These are phyloP conservation scores for Suhomyces choctaworum DNA, from an alignment of 1,139 yeast species.

Conservation along the genomic window DNA sequence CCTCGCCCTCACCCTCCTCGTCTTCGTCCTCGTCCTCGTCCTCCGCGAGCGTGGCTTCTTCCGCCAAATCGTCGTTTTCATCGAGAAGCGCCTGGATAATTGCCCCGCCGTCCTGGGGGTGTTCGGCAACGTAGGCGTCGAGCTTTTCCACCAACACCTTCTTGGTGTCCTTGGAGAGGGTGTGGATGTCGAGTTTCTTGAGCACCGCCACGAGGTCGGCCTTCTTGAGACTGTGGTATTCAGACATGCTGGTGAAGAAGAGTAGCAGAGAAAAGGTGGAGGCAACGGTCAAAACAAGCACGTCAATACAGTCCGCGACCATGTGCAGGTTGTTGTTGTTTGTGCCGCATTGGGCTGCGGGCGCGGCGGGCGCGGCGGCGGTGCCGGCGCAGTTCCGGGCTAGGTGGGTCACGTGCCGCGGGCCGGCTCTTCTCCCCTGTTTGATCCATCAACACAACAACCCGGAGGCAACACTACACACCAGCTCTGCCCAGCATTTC, in stretches of 20 bases:
- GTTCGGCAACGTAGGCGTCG: slow-evolving; percentile 36
- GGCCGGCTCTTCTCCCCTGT: too few species aligned
- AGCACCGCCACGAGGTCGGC: slow-evolving; percentile 41
- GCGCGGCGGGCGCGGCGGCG: too few species aligned
- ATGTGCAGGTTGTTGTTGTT: slow-evolving; percentile 8
- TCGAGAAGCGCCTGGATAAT: slow-evolving; percentile 19
- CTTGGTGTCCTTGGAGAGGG: slow-evolving; percentile 44
- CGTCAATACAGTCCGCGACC: neutral
- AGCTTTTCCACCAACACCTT: slow-evolving; percentile 44
- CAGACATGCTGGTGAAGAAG: slow-evolving; percentile 23
- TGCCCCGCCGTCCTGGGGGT: slow-evolving; percentile 40
- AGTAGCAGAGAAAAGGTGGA: neutral
- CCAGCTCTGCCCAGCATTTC: too few species aligned
- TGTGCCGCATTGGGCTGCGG: slow-evolving; percentile 2
- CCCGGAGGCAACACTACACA: too few species aligned
- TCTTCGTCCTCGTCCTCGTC: slow-evolving; percentile 24
- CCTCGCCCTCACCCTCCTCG: slow-evolving; percentile 25
- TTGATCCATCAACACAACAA: too few species aligned
- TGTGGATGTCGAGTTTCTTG: slow-evolving; percentile 36
- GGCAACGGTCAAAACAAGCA: slow-evolving; percentile 4
- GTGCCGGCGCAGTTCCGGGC: too few species aligned
- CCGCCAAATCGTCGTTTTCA: slow-evolving; percentile 21
- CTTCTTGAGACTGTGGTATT: slow-evolving; percentile 34
- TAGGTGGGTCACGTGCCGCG: slow-evolving; percentile 5
- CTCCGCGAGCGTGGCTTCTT: slow-evolving; percentile 20